Conservation (phyloP, 305 asterid genomes). For the Fraxinus nigra region DNA sequence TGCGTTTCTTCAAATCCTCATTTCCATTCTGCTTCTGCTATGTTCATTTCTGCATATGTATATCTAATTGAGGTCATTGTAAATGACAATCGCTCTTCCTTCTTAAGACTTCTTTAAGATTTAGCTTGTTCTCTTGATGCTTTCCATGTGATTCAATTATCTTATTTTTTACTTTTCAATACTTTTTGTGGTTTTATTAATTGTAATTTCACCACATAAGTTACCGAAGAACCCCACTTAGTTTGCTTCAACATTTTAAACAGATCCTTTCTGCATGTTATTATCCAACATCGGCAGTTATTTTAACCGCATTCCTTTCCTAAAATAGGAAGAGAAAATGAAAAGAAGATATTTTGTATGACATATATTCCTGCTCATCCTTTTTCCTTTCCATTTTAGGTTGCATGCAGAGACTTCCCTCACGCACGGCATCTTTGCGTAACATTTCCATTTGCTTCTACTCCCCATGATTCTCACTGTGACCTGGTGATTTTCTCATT, state of each 20-base stretch:
- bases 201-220: background rate
- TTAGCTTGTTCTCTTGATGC: background rate
- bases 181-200: background rate
- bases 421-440: conserved; percentile 92
- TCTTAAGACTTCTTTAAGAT: background rate
- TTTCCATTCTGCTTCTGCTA: background rate
- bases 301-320: background rate
- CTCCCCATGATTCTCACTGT: conserved; percentile 64
- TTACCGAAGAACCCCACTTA: background rate
- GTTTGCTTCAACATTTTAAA: background rate
- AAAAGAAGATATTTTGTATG: background rate
- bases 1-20: background rate
- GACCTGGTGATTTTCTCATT: conserved; percentile 48
- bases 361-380: conserved; percentile 8
- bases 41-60: background rate
- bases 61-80: too few species aligned
- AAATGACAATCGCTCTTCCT: background rate
- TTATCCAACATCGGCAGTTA: background rate
- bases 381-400: conserved; percentile 39
- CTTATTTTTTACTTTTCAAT: background rate
- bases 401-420: conserved; percentile 96
- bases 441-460: conserved; percentile 57
- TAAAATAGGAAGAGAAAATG: background rate
- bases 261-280: background rate
- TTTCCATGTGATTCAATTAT: background rate